Evolutionary conservation across 225 moss, liverwort and hornwort species (phyloP).

Genomic region (Straminergon stramineum): DNA sequence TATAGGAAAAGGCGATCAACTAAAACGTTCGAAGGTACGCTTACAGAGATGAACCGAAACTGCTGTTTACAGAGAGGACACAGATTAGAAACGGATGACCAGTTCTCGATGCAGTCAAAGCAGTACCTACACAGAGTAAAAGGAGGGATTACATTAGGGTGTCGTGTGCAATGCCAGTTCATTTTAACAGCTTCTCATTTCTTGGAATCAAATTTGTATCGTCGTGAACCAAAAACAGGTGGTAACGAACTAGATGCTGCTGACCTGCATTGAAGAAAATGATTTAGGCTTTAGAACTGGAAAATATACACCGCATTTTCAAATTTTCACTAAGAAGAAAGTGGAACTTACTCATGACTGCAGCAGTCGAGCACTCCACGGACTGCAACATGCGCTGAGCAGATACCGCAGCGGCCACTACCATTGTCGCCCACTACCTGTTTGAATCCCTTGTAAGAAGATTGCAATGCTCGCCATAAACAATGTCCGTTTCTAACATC

Average conservation of each 20-base stretch:
- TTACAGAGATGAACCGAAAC: conserved; percentile 88
- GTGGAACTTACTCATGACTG: conserved; percentile 64
- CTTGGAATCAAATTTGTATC: background rate
- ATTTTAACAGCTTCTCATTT: background rate
- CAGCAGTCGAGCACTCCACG: conserved; percentile 91
- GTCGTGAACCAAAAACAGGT: background rate
- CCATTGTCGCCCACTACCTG: conserved; percentile 52
- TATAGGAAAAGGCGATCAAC: background rate
- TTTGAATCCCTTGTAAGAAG: conserved; percentile 2
- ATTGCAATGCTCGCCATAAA: background rate
- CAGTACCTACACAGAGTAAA: conserved; percentile 65
- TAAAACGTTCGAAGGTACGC: conserved; percentile 4
- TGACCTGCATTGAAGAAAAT: background rate
- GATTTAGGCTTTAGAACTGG: background rate
- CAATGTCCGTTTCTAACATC: background rate
- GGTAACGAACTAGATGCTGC: background rate
- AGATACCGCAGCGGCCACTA: conserved; percentile 71
- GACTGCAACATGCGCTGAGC: conserved; percentile 44
- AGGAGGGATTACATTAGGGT: conserved; percentile 1
- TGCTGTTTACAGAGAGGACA: conserved; percentile 94
- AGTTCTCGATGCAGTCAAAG: conserved; percentile 91
- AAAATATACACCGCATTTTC: background rate
- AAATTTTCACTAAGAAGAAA: background rate
- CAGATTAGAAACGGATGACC: conserved; percentile 84
- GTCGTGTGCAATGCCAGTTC: background rate